Conservation (phyloP, 2,329 filamentous ascomycete species). For the Talaromyces funiculosus region DNA sequence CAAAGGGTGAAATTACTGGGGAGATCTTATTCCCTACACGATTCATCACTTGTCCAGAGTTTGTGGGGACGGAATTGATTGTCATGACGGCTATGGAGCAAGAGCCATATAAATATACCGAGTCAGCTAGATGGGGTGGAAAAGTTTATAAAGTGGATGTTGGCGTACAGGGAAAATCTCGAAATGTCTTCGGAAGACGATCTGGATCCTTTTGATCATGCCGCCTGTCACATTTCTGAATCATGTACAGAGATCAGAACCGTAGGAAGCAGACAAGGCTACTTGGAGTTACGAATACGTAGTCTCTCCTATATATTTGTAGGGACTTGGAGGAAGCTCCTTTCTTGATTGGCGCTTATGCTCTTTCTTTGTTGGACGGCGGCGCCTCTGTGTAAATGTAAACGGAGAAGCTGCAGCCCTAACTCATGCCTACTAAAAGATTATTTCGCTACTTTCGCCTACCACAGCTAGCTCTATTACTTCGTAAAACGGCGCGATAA, state of each 20-base stretch:
- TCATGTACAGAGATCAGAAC: neutral
- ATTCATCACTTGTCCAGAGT: constrained; percentile 74
- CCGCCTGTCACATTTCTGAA: neutral
- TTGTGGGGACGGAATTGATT: constrained; percentile 67
- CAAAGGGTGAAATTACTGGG: constrained; percentile 64
- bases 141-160: constrained; percentile 73
- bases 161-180: constrained; percentile 59
- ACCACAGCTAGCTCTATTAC: too few species aligned
- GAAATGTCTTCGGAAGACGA: constrained; percentile 51
- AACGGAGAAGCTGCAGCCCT: neutral
- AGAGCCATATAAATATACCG: constrained; percentile 56
- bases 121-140: constrained; percentile 61
- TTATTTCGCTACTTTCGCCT: neutral
- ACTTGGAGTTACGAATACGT: neutral
- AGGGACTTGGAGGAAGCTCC: neutral
- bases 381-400: neutral
- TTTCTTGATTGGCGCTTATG: neutral
- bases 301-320: neutral
- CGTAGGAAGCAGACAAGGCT: neutral
- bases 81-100: constrained; percentile 74
- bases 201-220: neutral
- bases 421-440: neutral
- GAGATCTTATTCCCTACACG: constrained; percentile 70
- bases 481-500: too few species aligned
- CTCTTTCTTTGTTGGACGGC: neutral